phyloP scores from a whole-genome alignment of 768 basidiomycete genomes.

The Suillus luteus region DNA sequence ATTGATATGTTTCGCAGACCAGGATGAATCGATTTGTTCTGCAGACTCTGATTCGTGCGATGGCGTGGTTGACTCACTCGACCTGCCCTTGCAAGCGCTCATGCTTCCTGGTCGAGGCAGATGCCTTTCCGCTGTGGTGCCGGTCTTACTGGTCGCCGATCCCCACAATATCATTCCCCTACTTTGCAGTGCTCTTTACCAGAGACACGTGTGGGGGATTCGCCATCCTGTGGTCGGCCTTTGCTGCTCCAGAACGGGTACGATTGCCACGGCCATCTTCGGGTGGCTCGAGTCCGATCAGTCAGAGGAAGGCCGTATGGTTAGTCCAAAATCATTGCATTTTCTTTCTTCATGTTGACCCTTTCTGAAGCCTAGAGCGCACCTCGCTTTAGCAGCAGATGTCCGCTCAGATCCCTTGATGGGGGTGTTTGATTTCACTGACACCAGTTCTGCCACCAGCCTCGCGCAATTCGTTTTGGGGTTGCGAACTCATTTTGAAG shows the following conservation, averaged over 20 bases:
- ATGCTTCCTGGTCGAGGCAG: neutral
- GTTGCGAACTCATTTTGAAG: conserved; percentile 4
- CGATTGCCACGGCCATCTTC: neutral
- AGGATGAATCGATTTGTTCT: neutral
- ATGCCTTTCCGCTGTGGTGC: neutral
- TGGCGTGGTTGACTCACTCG: conserved; percentile 4
- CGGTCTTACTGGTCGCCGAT: conserved; percentile 10
- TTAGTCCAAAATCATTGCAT: too few relatives aligned
- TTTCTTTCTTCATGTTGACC: neutral
- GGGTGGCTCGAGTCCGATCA: too few relatives aligned
- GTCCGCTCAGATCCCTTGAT: neutral
- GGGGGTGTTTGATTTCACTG: conserved; percentile 2
- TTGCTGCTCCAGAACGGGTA: neutral
- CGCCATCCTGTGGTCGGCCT: conserved; percentile 10
- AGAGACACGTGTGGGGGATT: conserved; percentile 11
- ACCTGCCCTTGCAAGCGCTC: conserved; percentile 12
- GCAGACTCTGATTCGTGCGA: neutral
- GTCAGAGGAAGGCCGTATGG: too few relatives aligned
- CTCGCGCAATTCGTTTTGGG: conserved; percentile 1
- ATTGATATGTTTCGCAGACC: neutral
- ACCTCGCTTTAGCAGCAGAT: neutral
- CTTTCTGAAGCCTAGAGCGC: neutral
- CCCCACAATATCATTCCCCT: neutral
- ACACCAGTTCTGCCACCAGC: neutral
- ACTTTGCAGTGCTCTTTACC: conserved; percentile 10